A percentile compares a stretch with the other conserved stretches of the same genome.
Conservation (phyloP, 805 yeast genomes). For the Candida succiphila region DNA sequence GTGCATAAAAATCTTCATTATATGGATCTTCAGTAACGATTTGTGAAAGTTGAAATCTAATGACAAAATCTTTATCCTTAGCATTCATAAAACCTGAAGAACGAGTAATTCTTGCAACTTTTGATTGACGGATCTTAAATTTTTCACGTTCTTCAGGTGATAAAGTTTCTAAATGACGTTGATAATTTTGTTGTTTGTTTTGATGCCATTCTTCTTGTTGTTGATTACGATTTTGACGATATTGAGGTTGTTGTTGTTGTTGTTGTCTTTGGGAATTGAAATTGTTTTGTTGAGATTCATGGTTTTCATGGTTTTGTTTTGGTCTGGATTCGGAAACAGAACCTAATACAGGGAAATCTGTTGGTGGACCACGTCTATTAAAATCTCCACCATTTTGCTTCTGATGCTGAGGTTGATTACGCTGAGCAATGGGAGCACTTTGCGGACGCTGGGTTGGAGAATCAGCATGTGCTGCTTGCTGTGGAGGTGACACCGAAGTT, state of each 20-base stretch:
- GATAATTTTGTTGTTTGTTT: conserved; percentile 17
- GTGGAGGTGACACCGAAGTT: no score
- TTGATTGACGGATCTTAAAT: conserved; percentile 58
- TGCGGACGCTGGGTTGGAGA: conserved; percentile 2
- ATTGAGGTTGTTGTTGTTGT: conserved; percentile 1
- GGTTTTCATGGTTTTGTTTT: conserved; percentile 1
- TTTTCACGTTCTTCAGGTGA: conserved; percentile 68
- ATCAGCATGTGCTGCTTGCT: conserved; percentile 4
- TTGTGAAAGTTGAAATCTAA: conserved; percentile 89
- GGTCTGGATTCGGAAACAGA: conserved; percentile 1
- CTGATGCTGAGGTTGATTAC: conserved; percentile 2
- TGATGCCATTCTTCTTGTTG: conserved; percentile 14
- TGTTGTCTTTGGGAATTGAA: conserved; percentile 3
- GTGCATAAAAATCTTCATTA: conserved; percentile 93
- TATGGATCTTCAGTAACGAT: conserved; percentile 96
- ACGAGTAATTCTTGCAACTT: conserved; percentile 64
- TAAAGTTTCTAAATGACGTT: conserved; percentile 30
- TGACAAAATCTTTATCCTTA: conserved; percentile 91
- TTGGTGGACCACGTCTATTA: no score
- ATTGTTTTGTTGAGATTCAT: conserved; percentile 4
- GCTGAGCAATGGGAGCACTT: neutral
- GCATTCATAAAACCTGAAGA: conserved; percentile 95
- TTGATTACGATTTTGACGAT: conserved; percentile 2
- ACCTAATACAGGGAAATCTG: conserved; percentile 7
- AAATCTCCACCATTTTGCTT: conserved; percentile 1